Conservation (phyloP, 768 basidiomycete genomes). For the Boletus huronensis region DNA sequence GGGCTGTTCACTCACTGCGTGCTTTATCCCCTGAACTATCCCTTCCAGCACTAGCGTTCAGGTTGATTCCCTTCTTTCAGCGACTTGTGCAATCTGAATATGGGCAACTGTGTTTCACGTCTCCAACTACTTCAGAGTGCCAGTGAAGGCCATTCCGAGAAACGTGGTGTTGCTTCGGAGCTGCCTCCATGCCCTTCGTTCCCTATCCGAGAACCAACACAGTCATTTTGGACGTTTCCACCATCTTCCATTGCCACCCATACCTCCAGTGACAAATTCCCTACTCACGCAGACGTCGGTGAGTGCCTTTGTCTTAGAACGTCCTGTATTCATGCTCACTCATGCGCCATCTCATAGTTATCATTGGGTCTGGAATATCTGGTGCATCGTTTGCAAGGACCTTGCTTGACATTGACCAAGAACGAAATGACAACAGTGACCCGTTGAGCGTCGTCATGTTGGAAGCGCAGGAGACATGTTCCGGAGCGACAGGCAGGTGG, state of each 20-base stretch:
- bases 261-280: constrained; percentile 28
- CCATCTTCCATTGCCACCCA: constrained; percentile 41
- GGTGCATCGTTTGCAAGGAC: constrained; percentile 42
- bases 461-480: constrained; percentile 58
- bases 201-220: constrained; percentile 51
- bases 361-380: constrained; percentile 56
- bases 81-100: constrained; percentile 3
- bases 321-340: background rate
- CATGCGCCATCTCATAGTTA: constrained; percentile 25
- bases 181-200: constrained; percentile 34
- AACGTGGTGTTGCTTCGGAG: background rate
- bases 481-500: constrained; percentile 51
- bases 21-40: background rate
- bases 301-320: background rate
- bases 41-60: background rate
- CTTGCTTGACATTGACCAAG: constrained; percentile 30
- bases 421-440: constrained; percentile 12
- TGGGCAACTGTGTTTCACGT: constrained; percentile 28
- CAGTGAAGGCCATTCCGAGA: constrained; percentile 1
- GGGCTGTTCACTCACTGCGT: background rate
- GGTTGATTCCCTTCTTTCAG: constrained; percentile 1
- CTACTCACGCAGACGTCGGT: constrained; percentile 56
- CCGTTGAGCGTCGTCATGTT: constrained; percentile 46
- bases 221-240: constrained; percentile 64
- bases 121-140: background rate